Conservation (phyloP, 768 basidiomycete species). For the Lactifluus subvellereus region DNA sequence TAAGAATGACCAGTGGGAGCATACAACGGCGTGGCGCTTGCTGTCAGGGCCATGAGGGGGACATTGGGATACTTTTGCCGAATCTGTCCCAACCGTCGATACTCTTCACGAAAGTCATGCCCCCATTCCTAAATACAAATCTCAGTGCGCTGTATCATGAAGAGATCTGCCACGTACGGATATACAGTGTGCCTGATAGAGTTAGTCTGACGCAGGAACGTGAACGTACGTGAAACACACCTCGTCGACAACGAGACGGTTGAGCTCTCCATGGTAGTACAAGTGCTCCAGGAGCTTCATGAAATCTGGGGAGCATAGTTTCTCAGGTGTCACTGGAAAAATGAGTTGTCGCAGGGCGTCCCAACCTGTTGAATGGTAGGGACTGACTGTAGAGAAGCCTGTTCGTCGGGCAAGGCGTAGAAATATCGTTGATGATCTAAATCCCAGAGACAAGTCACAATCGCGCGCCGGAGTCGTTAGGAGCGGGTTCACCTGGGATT, state of each 20-base stretch:
- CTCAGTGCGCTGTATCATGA: neutral
- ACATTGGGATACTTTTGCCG: constrained; percentile 58
- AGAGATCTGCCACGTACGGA: constrained; percentile 43
- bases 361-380: neutral
- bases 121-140: constrained; percentile 69
- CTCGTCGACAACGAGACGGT: constrained; percentile 78
- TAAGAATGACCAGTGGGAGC: constrained; percentile 22
- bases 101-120: constrained; percentile 72
- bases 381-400: constrained; percentile 70
- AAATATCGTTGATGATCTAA: constrained; percentile 59
- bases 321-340: constrained; percentile 68
- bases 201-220: constrained; percentile 3
- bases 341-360: neutral
- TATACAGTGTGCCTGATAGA: constrained; percentile 68
- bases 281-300: constrained; percentile 43
- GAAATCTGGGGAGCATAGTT: constrained; percentile 52
- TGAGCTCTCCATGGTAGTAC: constrained; percentile 53
- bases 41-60: constrained; percentile 85
- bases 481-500: constrained; percentile 41
- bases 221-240: constrained; percentile 33
- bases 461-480: neutral
- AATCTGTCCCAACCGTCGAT: constrained; percentile 65
- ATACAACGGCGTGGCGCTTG: constrained; percentile 70
- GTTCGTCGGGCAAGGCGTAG: constrained; percentile 49
- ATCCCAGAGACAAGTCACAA: neutral